Evolutionary conservation across 352 stramenopile genomes (phyloP).

Genomic region (Phytophthora sansomeana): DNA sequence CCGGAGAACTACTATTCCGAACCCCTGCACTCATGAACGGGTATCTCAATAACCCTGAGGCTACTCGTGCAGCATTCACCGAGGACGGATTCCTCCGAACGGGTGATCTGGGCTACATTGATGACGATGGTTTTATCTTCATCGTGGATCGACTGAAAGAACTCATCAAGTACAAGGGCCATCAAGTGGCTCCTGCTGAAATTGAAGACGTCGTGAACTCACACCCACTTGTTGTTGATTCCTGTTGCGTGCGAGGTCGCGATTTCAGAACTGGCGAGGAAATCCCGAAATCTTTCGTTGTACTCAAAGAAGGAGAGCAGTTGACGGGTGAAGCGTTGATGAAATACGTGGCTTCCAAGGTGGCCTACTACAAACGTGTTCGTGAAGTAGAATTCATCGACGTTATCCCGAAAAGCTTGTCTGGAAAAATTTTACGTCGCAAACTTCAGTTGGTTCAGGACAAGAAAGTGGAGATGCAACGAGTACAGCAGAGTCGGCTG

Average conservation of each 20-base stretch:
- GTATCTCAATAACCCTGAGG: constrained; percentile 91
- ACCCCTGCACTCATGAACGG: constrained; percentile 94
- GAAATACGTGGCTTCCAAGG: constrained; percentile 76
- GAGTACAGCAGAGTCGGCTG: too few relatives aligned
- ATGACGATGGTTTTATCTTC: constrained; percentile 93
- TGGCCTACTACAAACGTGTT: constrained; percentile 91
- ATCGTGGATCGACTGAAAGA: constrained; percentile 95
- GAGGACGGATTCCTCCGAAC: constrained; percentile 88
- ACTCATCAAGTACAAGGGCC: constrained; percentile 96
- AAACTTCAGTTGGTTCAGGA: constrained; percentile 63
- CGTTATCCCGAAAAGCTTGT: constrained; percentile 88
- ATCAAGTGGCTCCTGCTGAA: constrained; percentile 93
- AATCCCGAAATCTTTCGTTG: constrained; percentile 93
- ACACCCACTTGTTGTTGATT: constrained; percentile 61
- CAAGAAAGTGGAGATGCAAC: constrained; percentile 37
- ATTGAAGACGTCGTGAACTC: constrained; percentile 92
- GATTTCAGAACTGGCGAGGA: constrained; percentile 74
- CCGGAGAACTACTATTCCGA: constrained; percentile 87
- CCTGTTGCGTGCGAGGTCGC: constrained; percentile 57
- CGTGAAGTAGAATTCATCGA: constrained; percentile 87
- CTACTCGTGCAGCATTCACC: constrained; percentile 80
- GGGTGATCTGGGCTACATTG: constrained; percentile 92
- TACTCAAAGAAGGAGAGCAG: constrained; percentile 58
- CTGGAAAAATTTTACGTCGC: constrained; percentile 90
- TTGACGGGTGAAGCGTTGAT: constrained; percentile 35